Evolutionary conservation across 2,329 filamentous ascomycete species (phyloP), one percentile per base, ranked within the genome.

Genomic region (Nothophaeocryptopus gaeumannii): DNA sequence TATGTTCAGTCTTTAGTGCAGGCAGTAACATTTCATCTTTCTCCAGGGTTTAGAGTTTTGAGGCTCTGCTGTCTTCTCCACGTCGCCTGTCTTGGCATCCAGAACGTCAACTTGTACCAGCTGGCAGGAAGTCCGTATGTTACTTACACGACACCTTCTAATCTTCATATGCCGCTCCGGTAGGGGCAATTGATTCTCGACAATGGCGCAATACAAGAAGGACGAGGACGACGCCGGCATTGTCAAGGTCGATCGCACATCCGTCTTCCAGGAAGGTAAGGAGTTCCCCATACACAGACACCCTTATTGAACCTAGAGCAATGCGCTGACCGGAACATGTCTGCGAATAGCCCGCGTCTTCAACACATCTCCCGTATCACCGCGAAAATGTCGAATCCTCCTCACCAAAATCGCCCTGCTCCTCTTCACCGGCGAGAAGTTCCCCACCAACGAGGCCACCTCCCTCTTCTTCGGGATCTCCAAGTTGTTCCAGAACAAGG

Each of bases 401-500:
- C 81, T 99, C 59, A 97, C 93, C 67, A 97, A 99, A 80, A 93
- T 99, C 68, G 89, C 89, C 42, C 86, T 97, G 51, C 85, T 99
- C 58, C 81, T 99, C 63, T 96, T 96, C 74, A 97, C 90, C 14
- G 93, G 93, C 63, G 93, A 99, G 77, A 90, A 85, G 69, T 99
- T 97, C 78, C 91, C 92, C 39, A 92, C 88, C 53, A 95, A 95
- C 69, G 93, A 99, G 82, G 93, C 93, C 62, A 97, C 93, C 30
- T 92, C 89, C 40, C 86, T 99, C 59, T 99, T 99, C 83, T 97
- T 97, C 71, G 91, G 92, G 63, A 97, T 95, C 72, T 97, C 92
- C 55, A 97, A 97, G 80, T 82, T 97, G 54, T 99, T 99, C 81
- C 92, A 97, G 79, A 97, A 97, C 76, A 97, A 96, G 74, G 93